Percentiles rank a stretch among this genome's conserved stretches.
These are phyloP conservation scores for Wallacemonas sp. DNA, from an alignment of 208 protist genomes.

Conservation along the genomic window DNA sequence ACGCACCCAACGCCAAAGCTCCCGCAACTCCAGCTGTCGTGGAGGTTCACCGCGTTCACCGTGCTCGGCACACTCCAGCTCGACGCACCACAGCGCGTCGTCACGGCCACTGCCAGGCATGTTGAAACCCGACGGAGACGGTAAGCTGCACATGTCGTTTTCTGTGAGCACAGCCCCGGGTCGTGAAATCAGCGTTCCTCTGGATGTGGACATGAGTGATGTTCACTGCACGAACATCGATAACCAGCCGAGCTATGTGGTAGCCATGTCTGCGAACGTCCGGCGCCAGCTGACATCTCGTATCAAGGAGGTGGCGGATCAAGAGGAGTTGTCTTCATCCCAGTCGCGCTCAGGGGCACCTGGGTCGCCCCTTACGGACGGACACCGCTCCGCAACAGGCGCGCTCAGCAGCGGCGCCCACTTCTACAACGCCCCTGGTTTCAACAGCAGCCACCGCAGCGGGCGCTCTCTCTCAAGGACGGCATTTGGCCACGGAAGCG, in stretches of 20 bases:
- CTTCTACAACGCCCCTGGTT: slow-evolving; percentile 28
- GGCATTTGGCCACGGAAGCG: background rate
- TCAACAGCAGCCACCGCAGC: background rate
- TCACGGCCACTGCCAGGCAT: slow-evolving; percentile 10
- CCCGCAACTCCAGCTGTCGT: slow-evolving; percentile 4
- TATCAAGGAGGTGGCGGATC: slow-evolving; percentile 57
- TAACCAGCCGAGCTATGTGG: slow-evolving; percentile 70
- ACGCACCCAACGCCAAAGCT: background rate
- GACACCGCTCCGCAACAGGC: background rate
- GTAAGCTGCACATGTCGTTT: slow-evolving; percentile 73
- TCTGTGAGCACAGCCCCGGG: slow-evolving; percentile 55
- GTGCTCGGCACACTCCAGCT: slow-evolving; percentile 21
- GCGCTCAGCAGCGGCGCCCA: slow-evolving; percentile 11
- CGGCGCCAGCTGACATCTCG: slow-evolving; percentile 53
- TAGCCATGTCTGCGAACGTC: slow-evolving; percentile 74
- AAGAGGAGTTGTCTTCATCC: background rate
- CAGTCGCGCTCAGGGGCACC: background rate
- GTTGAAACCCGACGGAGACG: slow-evolving; percentile 44
- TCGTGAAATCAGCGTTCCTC: slow-evolving; percentile 56
- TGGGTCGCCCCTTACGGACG: background rate
- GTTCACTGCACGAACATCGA: slow-evolving; percentile 77
- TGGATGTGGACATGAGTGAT: slow-evolving; percentile 73
- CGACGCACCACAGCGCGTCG: slow-evolving; percentile 22
- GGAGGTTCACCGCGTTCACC: slow-evolving; percentile 16
- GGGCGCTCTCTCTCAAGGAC: background rate